These are phyloP conservation scores for Nakazawaea wickerhamii DNA, from an alignment of 805 yeast species.

Conservation along the genomic window DNA sequence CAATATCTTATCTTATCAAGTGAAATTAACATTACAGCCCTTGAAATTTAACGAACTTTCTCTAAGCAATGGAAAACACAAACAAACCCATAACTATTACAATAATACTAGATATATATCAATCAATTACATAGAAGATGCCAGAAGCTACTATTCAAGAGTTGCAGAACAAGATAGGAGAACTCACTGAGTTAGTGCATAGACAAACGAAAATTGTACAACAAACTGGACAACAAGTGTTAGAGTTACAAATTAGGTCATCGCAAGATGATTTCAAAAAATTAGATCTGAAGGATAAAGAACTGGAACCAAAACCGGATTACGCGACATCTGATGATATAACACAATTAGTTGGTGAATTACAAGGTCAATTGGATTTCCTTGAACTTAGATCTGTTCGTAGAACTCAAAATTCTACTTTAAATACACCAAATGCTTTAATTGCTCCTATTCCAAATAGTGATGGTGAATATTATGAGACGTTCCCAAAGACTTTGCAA, in stretches of 20 bases:
- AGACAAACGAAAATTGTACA: conserved; percentile 64
- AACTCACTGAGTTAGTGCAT: conserved; percentile 47
- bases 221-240: conserved; percentile 74
- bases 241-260: conserved; percentile 62
- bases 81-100: neutral
- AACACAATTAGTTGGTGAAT: conserved; percentile 80
- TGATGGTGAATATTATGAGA: conserved; percentile 59
- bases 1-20: no score
- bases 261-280: conserved; percentile 25
- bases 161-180: conserved; percentile 42
- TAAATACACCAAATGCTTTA: conserved; percentile 33
- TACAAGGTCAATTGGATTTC: conserved; percentile 80
- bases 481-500: conserved; percentile 54
- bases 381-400: conserved; percentile 73
- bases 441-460: conserved; percentile 70
- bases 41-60: no score
- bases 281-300: conserved; percentile 19
- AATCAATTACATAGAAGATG: neutral
- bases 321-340: conserved; percentile 79
- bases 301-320: conserved; percentile 40
- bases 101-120: no score
- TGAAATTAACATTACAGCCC: no score
- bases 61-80: no score
- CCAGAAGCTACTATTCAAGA: conserved; percentile 19
- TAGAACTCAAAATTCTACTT: conserved; percentile 60